These are phyloP conservation scores for Tremella yokohamensis DNA, from an alignment of 768 basidiomycete species.

Conservation along the genomic window DNA sequence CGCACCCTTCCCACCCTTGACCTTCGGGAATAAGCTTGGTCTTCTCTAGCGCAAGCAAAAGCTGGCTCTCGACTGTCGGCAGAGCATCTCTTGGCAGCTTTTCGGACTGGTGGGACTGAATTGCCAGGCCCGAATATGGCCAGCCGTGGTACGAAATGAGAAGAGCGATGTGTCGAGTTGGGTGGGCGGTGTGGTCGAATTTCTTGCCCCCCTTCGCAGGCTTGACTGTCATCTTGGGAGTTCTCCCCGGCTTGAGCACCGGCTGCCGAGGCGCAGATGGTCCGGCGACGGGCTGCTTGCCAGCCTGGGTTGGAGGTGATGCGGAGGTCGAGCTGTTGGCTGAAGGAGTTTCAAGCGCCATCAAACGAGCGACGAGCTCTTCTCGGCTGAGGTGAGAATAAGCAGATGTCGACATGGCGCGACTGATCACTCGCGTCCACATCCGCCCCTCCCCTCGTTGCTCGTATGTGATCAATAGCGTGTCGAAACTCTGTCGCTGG, in stretches of 20 bases:
- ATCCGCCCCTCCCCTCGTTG: no score
- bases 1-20: constrained; percentile 76
- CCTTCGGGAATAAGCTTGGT: constrained; percentile 71
- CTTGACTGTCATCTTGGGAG: neutral
- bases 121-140: constrained; percentile 86
- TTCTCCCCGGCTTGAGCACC: neutral
- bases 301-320: neutral
- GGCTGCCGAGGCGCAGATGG: no score
- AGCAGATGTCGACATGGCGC: no score
- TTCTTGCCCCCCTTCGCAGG: constrained; percentile 39
- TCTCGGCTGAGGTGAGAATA: constrained; percentile 65
- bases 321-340: neutral
- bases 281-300: no score
- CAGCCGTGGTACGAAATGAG: constrained; percentile 89
- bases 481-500: no score
- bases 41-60: constrained; percentile 74
- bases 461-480: no score
- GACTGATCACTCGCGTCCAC: no score
- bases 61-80: constrained; percentile 84
- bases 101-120: constrained; percentile 54
- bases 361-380: constrained; percentile 66
- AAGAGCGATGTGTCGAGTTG: constrained; percentile 84
- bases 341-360: constrained; percentile 56
- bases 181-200: constrained; percentile 67
- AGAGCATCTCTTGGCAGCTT: constrained; percentile 43